Percentiles rank a stretch among this genome's conserved stretches.
Conservation (phyloP, 2,329 filamentous ascomycete species). For the Neurospora sp. region DNA sequence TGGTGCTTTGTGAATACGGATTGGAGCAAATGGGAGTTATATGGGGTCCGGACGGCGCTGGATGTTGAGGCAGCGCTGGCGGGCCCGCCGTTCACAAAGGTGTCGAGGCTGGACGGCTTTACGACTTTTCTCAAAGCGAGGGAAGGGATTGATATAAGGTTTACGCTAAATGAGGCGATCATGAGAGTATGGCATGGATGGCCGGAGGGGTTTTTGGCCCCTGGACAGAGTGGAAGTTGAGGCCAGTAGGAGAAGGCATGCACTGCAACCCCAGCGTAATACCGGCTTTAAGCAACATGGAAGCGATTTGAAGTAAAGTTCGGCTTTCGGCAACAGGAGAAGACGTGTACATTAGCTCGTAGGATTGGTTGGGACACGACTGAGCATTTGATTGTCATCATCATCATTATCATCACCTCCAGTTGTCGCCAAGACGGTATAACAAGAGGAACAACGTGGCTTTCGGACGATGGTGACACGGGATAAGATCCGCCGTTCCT, state of each 20-base stretch:
- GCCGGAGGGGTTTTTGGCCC: no score
- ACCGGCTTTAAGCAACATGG: neutral
- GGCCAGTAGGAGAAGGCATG: neutral
- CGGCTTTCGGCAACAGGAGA: neutral
- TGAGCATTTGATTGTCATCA: no score
- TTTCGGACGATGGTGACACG: slow-evolving; percentile 4
- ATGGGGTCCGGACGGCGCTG: neutral
- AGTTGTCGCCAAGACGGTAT: slow-evolving; percentile 8
- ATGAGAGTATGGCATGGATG: neutral
- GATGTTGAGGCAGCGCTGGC: neutral
- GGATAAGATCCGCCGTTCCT: slow-evolving; percentile 13
- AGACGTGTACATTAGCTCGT: neutral
- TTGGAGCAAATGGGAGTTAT: neutral
- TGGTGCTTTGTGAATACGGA: neutral
- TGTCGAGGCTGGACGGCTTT: neutral
- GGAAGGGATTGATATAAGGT: neutral
- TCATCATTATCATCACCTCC: no score
- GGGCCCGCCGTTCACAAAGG: neutral
- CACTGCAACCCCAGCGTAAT: neutral
- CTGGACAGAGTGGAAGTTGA: neutral
- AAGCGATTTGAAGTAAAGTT: neutral
- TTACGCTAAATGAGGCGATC: neutral
- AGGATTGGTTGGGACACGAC: neutral
- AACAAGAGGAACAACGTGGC: slow-evolving; percentile 10
- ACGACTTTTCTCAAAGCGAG: neutral